A percentile compares a stretch with the other conserved stretches of the same genome.
Evolutionary conservation across 1,139 yeast species (phyloP).

Genomic region (Yamadazyma atmosphaerica): DNA sequence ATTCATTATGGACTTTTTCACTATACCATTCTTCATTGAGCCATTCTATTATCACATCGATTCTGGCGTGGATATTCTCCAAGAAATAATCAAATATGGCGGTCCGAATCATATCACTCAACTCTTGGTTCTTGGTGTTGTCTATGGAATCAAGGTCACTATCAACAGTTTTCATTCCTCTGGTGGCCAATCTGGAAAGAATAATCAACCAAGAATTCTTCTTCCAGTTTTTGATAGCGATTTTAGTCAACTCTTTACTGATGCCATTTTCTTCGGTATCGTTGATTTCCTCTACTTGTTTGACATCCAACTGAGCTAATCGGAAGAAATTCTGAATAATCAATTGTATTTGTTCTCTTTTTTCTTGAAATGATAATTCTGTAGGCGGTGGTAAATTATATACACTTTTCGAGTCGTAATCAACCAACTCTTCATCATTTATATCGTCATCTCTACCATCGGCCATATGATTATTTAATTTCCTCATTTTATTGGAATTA

Average conservation of each 20-base stretch:
- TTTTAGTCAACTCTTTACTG: constrained; percentile 45
- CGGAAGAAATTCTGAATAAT: constrained; percentile 58
- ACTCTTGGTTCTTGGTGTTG: constrained; percentile 30
- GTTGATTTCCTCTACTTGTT: constrained; percentile 20
- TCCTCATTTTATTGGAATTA: constrained; percentile 9
- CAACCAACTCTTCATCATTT: constrained; percentile 35
- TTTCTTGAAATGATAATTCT: constrained; percentile 46
- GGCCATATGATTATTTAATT: constrained; percentile 9
- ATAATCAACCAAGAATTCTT: constrained; percentile 76
- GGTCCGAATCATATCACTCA: constrained; percentile 64
- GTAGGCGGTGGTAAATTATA: constrained; percentile 63
- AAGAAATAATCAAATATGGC: constrained; percentile 73
- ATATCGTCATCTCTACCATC: constrained; percentile 36
- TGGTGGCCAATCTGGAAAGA: constrained; percentile 74
- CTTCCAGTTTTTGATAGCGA: constrained; percentile 64
- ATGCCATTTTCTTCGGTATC: constrained; percentile 17
- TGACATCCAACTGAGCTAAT: constrained; percentile 33
- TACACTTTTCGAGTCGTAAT: constrained; percentile 40
- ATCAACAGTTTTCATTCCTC: constrained; percentile 58
- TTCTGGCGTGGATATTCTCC: constrained; percentile 67
- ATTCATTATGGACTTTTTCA: constrained; percentile 50
- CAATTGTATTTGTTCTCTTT: constrained; percentile 51
- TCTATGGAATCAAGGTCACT: constrained; percentile 18
- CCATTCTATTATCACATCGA: constrained; percentile 89
- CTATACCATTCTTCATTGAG: constrained; percentile 94